Evolutionary conservation across 352 stramenopile genomes (phyloP).

Genomic region (Globisporangium spinosum): DNA sequence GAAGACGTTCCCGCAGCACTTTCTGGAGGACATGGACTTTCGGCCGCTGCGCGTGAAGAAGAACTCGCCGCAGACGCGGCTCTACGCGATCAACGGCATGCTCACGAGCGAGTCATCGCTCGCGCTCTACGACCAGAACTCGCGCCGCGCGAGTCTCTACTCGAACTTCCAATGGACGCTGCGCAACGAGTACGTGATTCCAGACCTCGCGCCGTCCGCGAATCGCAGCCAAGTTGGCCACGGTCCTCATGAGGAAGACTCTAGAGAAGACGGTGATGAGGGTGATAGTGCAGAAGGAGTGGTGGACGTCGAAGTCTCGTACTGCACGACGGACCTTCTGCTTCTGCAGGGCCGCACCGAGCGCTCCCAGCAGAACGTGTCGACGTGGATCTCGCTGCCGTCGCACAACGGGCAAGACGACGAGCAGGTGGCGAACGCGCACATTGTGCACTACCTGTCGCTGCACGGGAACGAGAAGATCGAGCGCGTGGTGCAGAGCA

Average conservation of each 20-base stretch:
- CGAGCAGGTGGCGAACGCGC: constrained; percentile 34
- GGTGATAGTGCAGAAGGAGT: constrained; percentile 20
- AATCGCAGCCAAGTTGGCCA: neutral
- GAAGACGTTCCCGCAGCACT: constrained; percentile 84
- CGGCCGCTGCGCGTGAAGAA: constrained; percentile 84
- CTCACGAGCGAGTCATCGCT: constrained; percentile 68
- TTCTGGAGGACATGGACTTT: constrained; percentile 83
- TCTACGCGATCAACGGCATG: constrained; percentile 75
- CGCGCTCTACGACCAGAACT: constrained; percentile 60
- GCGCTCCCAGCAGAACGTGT: constrained; percentile 37
- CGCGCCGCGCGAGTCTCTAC: constrained; percentile 52
- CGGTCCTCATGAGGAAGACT: neutral
- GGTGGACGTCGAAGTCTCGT: constrained; percentile 58
- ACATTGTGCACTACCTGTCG: constrained; percentile 78
- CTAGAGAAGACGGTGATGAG: neutral
- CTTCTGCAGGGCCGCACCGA: constrained; percentile 59
- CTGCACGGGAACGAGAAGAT: constrained; percentile 75
- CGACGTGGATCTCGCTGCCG: constrained; percentile 78
- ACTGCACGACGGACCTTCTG: constrained; percentile 82
- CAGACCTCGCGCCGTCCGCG: constrained; percentile 31
- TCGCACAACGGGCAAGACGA: constrained; percentile 59
- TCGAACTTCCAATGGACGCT: constrained; percentile 81
- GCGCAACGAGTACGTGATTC: constrained; percentile 64
- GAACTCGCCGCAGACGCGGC: constrained; percentile 47
- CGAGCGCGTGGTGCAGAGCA: constrained; percentile 66